Base-by-base conservation (phyloP, 371 early-diverging fungal species). In the Mortierella sp. region DNA sequence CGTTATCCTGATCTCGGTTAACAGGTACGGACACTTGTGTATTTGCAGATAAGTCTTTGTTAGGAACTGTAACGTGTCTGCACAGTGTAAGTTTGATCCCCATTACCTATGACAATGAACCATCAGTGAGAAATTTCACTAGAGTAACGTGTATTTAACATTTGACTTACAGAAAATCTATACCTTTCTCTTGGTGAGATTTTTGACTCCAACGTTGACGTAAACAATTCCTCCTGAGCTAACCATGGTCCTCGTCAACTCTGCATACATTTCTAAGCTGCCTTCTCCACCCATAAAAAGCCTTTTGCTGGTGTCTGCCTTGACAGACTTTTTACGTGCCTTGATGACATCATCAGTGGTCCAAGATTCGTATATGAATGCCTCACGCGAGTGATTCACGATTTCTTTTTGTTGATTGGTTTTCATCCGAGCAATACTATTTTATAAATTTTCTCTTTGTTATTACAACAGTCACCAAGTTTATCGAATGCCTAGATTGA, bases 281-380 rank as follows among this genome's bases (percentile, higher is more conserved):
- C 77, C 72, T 19, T 76, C 74, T 5, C 84, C 84, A 28, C 84
- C 84, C 71, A 84, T 69, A 41, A 84, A 84, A 4, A 80, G 41
- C 33, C 77, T 50, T 41, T 84, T 84, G 63, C 82, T 76, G 1
- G 75, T 74, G 62, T 84, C 84, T 0, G 77, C 82, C 36, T 77
- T 72, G 13, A 80, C 81, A 3, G 81, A 76, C 55, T 67, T 74
- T 28, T 38, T 63, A 10, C 84, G 74, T 4, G 80, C 80, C 53
- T 48, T 63, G 1, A 68, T 60, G 38, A 84, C 71, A 50, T 84
- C 84, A 28, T 77, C 77, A 6, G 81, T 70, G 4, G 80, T 74
- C 84, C 84, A 84, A 10, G 77, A 73, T 60, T 84, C 84, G 32
- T 80, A 81, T 28, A 84, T 81, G 22, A 67, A 72, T 15, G 77